Evolutionary conservation across 768 basidiomycete genomes (phyloP), one percentile per base, ranked within the genome.

Genomic region (Kwoniella sp.): DNA sequence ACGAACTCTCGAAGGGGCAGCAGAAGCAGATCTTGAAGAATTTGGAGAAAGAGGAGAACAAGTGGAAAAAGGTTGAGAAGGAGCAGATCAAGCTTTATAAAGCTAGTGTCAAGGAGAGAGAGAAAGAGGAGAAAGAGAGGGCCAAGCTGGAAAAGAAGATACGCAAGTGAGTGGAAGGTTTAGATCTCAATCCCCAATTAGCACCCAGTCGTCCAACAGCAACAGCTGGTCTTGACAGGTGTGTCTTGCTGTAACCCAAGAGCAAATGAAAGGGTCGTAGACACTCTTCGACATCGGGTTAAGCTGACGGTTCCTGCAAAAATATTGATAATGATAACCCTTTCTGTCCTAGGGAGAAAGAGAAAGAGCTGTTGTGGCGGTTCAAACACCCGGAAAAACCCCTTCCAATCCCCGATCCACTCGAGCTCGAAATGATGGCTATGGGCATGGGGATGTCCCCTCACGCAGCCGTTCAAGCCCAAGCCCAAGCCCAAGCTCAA

Each of bases 91-190:
- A 53, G 60, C 29, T 56, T 44, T 51, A 24, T 9, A 55, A 55
- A n/a, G 33, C 49, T 0, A 37, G 33, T 19, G 55, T 63, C 25
- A 67, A 65, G 40, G 55, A 67, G 50, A 51, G 36, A 52, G 63
- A 61, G 47, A 48, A 64, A 51, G 51, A 53, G 30, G 53, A 46
- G 44, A 69, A 64, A 48, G 51, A 55, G 25, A 44, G 37, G 60
- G 49, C 33, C 26, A 61, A 68, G 53, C 29, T 30, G 29, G 63
- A 67, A 44, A 66, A 63, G 52, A 55, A 59, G 40, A 58, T 60
- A 53, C 37, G 50, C 17, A 72, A 72, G 72, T 72, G 64, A 63
- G 74, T 65, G 7, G 21, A 17, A 25, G 27, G n/a, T 40, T 30
- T 24, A 5, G 33, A 33, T 6, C 13, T 13, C 13, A 33, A 33